These are phyloP conservation scores for Hibiscus syriacus DNA, from an alignment of 345 rosid genomes.

Conservation along the genomic window DNA sequence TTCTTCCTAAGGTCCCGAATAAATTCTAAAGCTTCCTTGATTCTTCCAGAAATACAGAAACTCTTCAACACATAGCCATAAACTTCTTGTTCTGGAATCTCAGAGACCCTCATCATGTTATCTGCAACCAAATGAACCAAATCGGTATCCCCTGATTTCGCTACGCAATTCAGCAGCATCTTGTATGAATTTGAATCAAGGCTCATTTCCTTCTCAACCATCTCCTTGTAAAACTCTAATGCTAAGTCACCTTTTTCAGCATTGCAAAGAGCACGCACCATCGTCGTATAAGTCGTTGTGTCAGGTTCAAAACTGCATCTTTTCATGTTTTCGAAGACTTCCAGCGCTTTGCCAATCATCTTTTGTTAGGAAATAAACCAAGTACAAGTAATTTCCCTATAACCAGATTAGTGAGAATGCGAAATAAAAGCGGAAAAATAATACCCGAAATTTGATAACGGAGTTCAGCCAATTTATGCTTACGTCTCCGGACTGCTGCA, in stretches of 20 bases:
- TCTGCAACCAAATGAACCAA: constrained; percentile 46
- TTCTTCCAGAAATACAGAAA: constrained; percentile 58
- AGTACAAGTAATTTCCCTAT: no score
- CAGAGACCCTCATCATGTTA: constrained; percentile 48
- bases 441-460: no score
- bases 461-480: no score
- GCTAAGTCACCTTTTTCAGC: constrained; percentile 60
- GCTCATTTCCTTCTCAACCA: constrained; percentile 44
- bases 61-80: constrained; percentile 50
- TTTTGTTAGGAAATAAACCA: no score
- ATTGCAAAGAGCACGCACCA: constrained; percentile 45
- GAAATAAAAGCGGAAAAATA: no score
- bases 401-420: no score
- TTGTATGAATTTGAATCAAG: constrained; percentile 46
- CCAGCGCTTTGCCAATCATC: constrained; percentile 53
- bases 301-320: constrained; percentile 49
- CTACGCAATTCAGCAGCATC: constrained; percentile 42
- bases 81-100: constrained; percentile 45
- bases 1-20: constrained; percentile 53
- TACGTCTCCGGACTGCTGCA: no score
- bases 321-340: constrained; percentile 56
- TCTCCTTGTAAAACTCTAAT: constrained; percentile 64
- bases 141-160: constrained; percentile 38
- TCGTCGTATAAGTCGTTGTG: constrained; percentile 30
- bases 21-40: constrained; percentile 65